Base-by-base conservation (phyloP, 2,329 filamentous ascomycete species). In the Thermochaetoides dissita region DNA sequence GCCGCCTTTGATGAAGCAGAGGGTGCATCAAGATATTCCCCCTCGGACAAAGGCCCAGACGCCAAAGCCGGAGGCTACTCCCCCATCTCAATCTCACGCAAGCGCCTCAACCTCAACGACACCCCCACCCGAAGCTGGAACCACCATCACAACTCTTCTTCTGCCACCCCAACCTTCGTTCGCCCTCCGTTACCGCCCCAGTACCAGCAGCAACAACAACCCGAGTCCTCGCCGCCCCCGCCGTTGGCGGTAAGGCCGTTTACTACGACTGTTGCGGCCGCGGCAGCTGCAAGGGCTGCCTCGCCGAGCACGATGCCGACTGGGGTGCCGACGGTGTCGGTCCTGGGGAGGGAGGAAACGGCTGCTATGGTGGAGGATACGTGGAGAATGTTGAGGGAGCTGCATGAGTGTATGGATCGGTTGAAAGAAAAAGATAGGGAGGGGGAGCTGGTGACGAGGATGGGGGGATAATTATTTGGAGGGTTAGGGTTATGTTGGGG, bases 341-440 rank as follows among this genome's bases (percentile, higher is more conserved):
- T 11, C 31, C 9, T 10, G 38, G 24, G 33, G 41, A 43, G 42
- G 40, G 41, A 44, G 33, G 48, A 51, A 40, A 51, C 49, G 34
- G 41, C 29, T 10, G 46, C 46, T n/a, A 50, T 49, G 46, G 48
- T 53, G 42, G 47, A 46, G 45, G 41, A 50, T 12, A 50, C 49
- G 31, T 45, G 46, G 46, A 40, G 46, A 35, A 54, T 54, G 52
- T 28, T 55, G 37, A 43, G 47, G 39, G 53, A 55, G 45, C 30
- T 54, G 44, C 49, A 46, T 34, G 51, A 54, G 45, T 45, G 40
- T 7, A 52, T 55, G 52, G 53, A 55, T 34, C 40, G 37, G 43
- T 34, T 48, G 45, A 51, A 54, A 32, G 39, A 41, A 37, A 49
- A 53, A 7, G 48, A 46, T 41, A 39, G 46, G 40, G 24, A 24